Base-by-base conservation (phyloP, 495 filamentous ascomycete genomes). In the Viridothelium virens region DNA sequence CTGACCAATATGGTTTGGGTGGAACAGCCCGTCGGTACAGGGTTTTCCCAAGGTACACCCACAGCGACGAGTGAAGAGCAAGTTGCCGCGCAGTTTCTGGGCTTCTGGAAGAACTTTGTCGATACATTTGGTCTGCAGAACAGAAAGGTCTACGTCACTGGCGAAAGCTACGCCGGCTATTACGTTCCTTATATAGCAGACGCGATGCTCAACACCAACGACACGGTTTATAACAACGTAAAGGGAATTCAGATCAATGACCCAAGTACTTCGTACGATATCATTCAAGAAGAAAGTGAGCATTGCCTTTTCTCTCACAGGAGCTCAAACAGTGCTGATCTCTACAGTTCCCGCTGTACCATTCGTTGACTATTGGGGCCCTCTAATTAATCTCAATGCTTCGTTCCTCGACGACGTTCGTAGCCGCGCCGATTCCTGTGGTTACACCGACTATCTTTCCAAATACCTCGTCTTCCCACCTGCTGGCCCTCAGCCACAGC, bases 141-240 rank as follows among this genome's bases (percentile, higher is more conserved):
- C 64, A 82, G 77, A 73, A 86, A 84, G 73, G 80, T 88, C 61
- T 87, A 82, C 65, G 78, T 88, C 61, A 82, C 85, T 2, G 86
- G 86, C 9, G 85, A 88, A 70, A 82, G 79, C 64, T 88, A 86
- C 73, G 89, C 87, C 31, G 91, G 91, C 4, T 80, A 80, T 65
- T 95, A 92, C 69, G 86, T 91, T 46, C 89, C 91, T 0, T 95
- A 93, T 71, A 87, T 95, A 61, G 86, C 89, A 1, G 81, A 84
- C 69, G 87, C 85, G 9, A 89, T 94, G 80, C 77, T 93, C 70
- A 82, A 89, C 65, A 79, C 78, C 50, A 85, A 91, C 18, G 82
- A 94, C 71, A 86, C 76, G 1, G 78, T 71, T 2, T 87, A 90
- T 71, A 90, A 85, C 73, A 80, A 91, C 69, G 72, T 91, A 11